These are phyloP conservation scores for Gentiana dahurica DNA, from an alignment of 257 asterid species.

Conservation along the genomic window DNA sequence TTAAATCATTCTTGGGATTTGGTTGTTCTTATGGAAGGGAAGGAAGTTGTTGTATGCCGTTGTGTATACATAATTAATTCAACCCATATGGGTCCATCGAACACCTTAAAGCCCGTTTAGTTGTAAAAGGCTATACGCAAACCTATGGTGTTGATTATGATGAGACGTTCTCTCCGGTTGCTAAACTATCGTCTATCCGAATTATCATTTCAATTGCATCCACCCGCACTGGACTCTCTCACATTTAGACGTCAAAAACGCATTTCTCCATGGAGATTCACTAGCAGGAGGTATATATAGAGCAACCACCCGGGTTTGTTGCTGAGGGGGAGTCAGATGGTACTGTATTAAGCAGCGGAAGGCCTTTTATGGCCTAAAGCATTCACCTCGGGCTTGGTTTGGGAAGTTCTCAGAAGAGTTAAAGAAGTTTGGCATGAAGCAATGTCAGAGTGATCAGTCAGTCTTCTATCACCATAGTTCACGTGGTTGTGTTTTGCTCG, in stretches of 20 bases:
- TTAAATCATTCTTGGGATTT: too few relatives aligned
- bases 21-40: too few relatives aligned
- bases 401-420: background rate
- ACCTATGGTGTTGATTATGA: background rate
- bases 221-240: background rate
- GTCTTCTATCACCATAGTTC: background rate
- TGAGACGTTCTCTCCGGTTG: slow-evolving; percentile 1
- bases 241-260: background rate
- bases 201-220: background rate
- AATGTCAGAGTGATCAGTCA: background rate
- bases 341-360: background rate
- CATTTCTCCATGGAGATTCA: background rate
- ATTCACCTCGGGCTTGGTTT: background rate
- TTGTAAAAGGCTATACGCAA: background rate
- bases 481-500: background rate
- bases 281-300: background rate
- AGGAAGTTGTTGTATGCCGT: too few relatives aligned
- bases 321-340: background rate
- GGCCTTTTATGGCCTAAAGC: background rate
- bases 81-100: too few relatives aligned
- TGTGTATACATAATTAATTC: too few relatives aligned
- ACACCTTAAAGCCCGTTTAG: background rate
- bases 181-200: background rate
- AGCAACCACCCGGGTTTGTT: background rate
- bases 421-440: background rate